Evolutionary conservation across 805 yeast genomes (phyloP), one percentile per base, ranked within the genome.

Genomic region (Sugiyamaella mastotermitis): DNA sequence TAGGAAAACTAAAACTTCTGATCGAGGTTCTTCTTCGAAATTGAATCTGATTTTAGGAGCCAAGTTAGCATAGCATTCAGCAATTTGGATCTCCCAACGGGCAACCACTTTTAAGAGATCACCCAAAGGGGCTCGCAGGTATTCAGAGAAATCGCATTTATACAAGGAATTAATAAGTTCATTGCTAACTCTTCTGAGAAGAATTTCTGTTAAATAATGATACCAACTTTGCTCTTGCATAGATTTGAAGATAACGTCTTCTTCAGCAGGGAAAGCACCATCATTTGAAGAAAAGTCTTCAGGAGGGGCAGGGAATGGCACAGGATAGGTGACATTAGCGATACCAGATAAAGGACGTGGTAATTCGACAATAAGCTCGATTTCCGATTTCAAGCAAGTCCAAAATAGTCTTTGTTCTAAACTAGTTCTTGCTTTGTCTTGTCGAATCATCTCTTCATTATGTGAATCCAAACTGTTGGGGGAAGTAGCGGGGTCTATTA

Each of bases 371-470:
- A 41, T 33, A 14, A 43, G 30, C 27, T 43, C 47, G 7, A 36
- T 35, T 28, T 43, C 47, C 5, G 47, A 43, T 29, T 43, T 43
- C 23, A 43, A 38, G 23, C 43, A 43, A 9, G 47, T 43, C 47
- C 47, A 43, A 29, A 40, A 43, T n/a, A 43, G 36, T 4, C 47
- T 34, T 32, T 43, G 47, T 29, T 41, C 47, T 3, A 42, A 26
- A 31, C 39, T 29, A n/a, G 34, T 21, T n/a, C 40, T 19, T 4
- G 44, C 34, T 16, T 28, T 36, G 29, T 37, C 34, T 6, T 27
- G 30, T 11, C 9, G 9, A 11, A 17, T 14, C 9, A 11, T 17
- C 7, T 22, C 24, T 7, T 27, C 30, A 27, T 27, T 17, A 27
- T 17, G 17, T 11, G 30, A n/a, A 27, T 27, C 30, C 9, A 11